Base-by-base conservation (phyloP, 2,329 filamentous ascomycete species). In the Aureobasidium sp. region DNA sequence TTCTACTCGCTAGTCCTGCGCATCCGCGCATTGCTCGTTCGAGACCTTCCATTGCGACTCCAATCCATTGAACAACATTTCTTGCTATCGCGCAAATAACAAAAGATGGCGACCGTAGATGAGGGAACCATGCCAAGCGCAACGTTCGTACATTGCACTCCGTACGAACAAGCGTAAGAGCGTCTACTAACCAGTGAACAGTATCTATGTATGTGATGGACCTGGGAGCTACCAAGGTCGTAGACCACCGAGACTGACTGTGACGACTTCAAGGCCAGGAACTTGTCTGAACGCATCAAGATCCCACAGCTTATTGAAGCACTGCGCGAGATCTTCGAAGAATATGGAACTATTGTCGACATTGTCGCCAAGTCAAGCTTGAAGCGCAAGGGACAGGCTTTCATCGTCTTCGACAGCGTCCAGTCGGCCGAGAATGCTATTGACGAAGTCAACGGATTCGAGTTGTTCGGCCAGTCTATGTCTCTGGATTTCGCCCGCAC, bases 331-430 rank as follows among this genome's bases (percentile, higher is more conserved):
- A 82, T 97, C 69, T 97, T 97, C 77, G 86, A 86, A 65, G 90
- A 96, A 74, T 97, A 94, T 75, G 94, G 94, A 65, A 86, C 80
- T 62, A 85, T 96, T 64, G 77, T 96, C 68, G 91, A 96, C 65
- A 84, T 96, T 57, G 83, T 96, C 63, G 90, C 90, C 48, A 96
- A 96, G 79, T 90, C 85, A 66, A 97, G 95, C 74, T 76, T 97
- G 34, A 92, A 90, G 73, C 90, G 91, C 47, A 97, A 95, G 73
- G 94, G 94, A 13, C 94, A 99, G 76, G 94, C 94, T 0, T 99
- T 99, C 72, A 78, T 99, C 53, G 91, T 97, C 49, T 97, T 91
- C 73, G 91, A 95, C 68, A 83, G 80, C 64, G 79, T 87, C n/a
- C 88, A 91, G 61, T 84, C 86, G n/a, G 92, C 92, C 4, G 79